These are phyloP conservation scores for Sugiyamaella grinbergsii DNA, from an alignment of 1,139 yeast genomes.

Conservation along the genomic window DNA sequence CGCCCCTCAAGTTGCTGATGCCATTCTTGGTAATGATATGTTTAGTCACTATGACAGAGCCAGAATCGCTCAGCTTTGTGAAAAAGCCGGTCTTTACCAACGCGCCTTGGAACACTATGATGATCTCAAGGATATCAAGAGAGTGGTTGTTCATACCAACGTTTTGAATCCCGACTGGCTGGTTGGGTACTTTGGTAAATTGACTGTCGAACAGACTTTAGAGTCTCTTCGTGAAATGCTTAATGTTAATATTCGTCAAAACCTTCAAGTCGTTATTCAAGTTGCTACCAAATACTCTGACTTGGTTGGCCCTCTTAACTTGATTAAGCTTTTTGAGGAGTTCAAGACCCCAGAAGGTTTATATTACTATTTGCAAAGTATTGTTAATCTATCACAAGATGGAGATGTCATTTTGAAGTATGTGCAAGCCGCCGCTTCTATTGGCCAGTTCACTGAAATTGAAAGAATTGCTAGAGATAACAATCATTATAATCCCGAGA, in stretches of 20 bases:
- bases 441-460: slow-evolving; percentile 89
- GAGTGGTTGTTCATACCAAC: slow-evolving; percentile 87
- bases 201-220: slow-evolving; percentile 90
- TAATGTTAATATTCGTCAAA: slow-evolving; percentile 77
- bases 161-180: slow-evolving; percentile 93
- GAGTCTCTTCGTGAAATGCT: slow-evolving; percentile 86
- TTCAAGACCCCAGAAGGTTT: slow-evolving; percentile 90
- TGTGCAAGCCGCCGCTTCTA: slow-evolving; percentile 88
- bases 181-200: slow-evolving; percentile 86
- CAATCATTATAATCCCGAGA: slow-evolving; percentile 92
- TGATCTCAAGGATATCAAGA: slow-evolving; percentile 90
- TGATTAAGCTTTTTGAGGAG: slow-evolving; percentile 90
- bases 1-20: slow-evolving; percentile 99
- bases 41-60: slow-evolving; percentile 95
- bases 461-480: slow-evolving; percentile 95
- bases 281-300: slow-evolving; percentile 97
- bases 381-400: slow-evolving; percentile 91
- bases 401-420: slow-evolving; percentile 95
- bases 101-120: slow-evolving; percentile 96
- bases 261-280: slow-evolving; percentile 91
- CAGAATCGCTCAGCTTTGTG: slow-evolving; percentile 87
- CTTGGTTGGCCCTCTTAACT: slow-evolving; percentile 79
- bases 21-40: slow-evolving; percentile 93
- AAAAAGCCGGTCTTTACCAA: slow-evolving; percentile 90
- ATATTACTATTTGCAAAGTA: slow-evolving; percentile 88